Evolutionary conservation across 805 yeast species (phyloP).

Genomic region (Lachancea quebecensis): DNA sequence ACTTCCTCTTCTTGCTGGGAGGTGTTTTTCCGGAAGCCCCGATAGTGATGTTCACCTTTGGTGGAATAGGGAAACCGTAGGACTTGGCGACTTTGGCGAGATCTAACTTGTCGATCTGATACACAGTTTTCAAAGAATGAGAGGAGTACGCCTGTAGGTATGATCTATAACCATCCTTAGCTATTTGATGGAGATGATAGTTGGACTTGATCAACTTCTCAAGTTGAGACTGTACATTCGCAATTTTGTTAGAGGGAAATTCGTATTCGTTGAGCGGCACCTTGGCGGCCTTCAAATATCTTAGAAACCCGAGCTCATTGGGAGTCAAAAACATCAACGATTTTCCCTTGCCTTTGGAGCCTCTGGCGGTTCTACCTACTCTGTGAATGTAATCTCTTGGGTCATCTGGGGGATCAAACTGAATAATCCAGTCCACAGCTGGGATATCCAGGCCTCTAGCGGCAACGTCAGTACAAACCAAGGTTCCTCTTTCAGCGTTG

Average conservation of each 20-base stretch:
- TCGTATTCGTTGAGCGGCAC: slow-evolving; percentile 97
- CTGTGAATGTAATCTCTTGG: slow-evolving; percentile 98
- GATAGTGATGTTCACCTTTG: slow-evolving; percentile 91
- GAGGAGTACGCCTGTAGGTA: slow-evolving; percentile 96
- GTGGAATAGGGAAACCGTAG: slow-evolving; percentile 92
- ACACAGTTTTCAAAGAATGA: slow-evolving; percentile 92
- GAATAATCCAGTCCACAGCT: slow-evolving; percentile 97
- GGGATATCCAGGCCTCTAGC: slow-evolving; percentile 99
- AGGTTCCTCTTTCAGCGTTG: slow-evolving; percentile 89
- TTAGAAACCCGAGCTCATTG: slow-evolving; percentile 84
- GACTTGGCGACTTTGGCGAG: slow-evolving; percentile 91
- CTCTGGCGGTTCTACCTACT: slow-evolving; percentile 98
- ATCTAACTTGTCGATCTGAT: slow-evolving; percentile 92
- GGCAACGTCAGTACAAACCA: slow-evolving; percentile 96
- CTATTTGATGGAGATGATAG: slow-evolving; percentile 90
- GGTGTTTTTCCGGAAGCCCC: slow-evolving; percentile 81
- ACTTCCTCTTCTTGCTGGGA: slow-evolving; percentile 21
- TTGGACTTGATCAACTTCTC: slow-evolving; percentile 86
- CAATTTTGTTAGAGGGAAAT: slow-evolving; percentile 89
- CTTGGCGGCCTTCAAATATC: slow-evolving; percentile 93
- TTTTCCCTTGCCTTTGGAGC: slow-evolving; percentile 81
- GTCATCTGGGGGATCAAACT: slow-evolving; percentile 99
- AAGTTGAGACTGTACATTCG: slow-evolving; percentile 90
- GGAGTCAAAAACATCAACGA: slow-evolving; percentile 95
- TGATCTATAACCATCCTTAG: slow-evolving; percentile 95